Percentiles rank a stretch among this genome's conserved stretches.
phyloP scores from a whole-genome alignment of 192 early-diverging fungal genomes.

The Backusella circina region DNA sequence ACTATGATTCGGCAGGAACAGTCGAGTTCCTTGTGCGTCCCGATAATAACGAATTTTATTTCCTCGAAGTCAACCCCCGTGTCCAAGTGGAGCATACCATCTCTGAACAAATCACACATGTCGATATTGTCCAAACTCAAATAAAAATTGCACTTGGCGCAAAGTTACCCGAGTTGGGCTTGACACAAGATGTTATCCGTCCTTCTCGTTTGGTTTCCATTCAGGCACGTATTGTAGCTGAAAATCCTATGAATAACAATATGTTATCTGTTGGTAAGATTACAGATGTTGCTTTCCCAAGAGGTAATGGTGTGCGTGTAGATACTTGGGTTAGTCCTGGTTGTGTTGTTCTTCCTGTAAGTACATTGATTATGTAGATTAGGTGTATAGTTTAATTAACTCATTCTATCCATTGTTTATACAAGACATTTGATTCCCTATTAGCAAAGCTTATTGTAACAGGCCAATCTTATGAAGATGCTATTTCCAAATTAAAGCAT shows the following conservation, averaged over 20 bases:
- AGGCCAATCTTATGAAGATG: conserved; percentile 72
- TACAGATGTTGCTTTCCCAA: conserved; percentile 63
- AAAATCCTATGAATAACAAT: conserved; percentile 71
- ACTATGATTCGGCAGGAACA: conserved; percentile 90
- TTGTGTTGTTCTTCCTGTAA: conserved; percentile 64
- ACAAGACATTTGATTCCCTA: conserved; percentile 82
- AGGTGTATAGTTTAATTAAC: background rate
- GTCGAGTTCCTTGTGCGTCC: conserved; percentile 94
- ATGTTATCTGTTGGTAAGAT: conserved; percentile 30
- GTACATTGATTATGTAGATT: conserved; percentile 21
- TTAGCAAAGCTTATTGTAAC: conserved; percentile 91
- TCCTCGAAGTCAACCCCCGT: conserved; percentile 95
- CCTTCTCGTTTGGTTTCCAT: conserved; percentile 72
- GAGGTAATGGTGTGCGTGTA: conserved; percentile 80
- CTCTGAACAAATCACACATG: conserved; percentile 89
- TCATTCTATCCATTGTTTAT: background rate
- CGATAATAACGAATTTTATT: conserved; percentile 79
- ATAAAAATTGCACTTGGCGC: conserved; percentile 21
- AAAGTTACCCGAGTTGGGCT: conserved; percentile 23
- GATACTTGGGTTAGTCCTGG: conserved; percentile 65
- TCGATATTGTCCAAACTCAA: conserved; percentile 75
- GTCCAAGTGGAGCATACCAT: conserved; percentile 96
- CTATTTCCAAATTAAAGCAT: conserved; percentile 41
- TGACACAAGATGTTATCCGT: conserved; percentile 84
- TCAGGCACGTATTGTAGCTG: conserved; percentile 93